These are phyloP conservation scores for Fragaria nilgerrensis DNA, from an alignment of 306 rosid genomes.

Conservation along the genomic window DNA sequence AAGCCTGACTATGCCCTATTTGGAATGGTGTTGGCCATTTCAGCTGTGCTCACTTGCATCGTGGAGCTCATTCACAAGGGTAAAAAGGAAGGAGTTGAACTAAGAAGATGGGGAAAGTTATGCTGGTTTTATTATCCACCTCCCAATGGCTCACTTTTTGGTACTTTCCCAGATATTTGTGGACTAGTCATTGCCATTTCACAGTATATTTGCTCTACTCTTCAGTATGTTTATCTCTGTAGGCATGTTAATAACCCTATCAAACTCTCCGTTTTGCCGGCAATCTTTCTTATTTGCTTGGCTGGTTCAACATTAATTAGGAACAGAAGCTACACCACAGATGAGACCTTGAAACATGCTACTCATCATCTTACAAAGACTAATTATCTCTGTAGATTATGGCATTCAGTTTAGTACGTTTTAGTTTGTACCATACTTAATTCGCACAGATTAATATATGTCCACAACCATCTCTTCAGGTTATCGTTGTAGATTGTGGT, in stretches of 20 bases:
- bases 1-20: neutral
- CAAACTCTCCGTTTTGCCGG: neutral
- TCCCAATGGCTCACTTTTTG: neutral
- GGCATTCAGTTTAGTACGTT: neutral
- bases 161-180: neutral
- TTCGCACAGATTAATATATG: neutral
- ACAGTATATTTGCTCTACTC: neutral
- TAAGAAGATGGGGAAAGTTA: neutral
- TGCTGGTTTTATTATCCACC: slow-evolving; percentile 3
- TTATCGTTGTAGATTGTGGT: no score
- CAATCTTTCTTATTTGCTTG: slow-evolving; percentile 1
- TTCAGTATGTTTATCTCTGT: neutral
- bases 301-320: neutral
- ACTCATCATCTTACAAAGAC: neutral
- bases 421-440: neutral
- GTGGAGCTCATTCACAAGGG: slow-evolving; percentile 6
- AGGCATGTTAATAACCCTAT: neutral
- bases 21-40: neutral
- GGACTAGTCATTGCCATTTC: neutral
- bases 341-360: neutral
- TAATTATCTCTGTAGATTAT: neutral
- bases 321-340: neutral
- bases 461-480: no score
- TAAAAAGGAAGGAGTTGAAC: neutral
- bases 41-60: neutral